Evolutionary conservation across 2,329 filamentous ascomycete genomes (phyloP).

Genomic region (Neofusicoccum umdonicola): DNA sequence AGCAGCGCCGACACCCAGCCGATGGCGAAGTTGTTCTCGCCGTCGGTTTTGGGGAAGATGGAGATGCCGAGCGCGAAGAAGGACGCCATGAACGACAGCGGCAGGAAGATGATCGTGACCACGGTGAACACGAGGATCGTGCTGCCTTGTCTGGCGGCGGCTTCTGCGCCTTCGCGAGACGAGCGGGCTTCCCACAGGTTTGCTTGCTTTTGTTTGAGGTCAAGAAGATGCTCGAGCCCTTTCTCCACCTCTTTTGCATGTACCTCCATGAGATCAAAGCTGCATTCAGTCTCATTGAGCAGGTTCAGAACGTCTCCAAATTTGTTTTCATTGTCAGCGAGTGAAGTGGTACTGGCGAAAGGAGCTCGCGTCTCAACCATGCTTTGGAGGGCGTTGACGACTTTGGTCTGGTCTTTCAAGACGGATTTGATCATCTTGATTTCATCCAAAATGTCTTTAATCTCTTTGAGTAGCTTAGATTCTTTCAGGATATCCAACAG

Average conservation of each 20-base stretch:
- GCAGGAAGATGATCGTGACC: constrained; percentile 56
- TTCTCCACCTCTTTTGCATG: constrained; percentile 7
- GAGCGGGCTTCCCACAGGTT: constrained; percentile 66
- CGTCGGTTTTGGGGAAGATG: constrained; percentile 22
- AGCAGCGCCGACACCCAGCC: constrained; percentile 27
- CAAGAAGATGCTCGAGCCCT: constrained; percentile 59
- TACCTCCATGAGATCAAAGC: not conserved
- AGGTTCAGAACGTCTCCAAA: not conserved
- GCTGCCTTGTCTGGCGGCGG: constrained; percentile 54
- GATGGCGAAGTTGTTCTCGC: constrained; percentile 41
- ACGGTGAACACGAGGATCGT: constrained; percentile 61
- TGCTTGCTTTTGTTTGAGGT: constrained; percentile 68
- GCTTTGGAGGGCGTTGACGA: constrained; percentile 48
- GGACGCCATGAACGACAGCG: constrained; percentile 54
- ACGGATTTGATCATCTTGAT: constrained; percentile 61
- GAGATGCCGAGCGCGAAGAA: constrained; percentile 56
- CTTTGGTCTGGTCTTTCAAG: constrained; percentile 49
- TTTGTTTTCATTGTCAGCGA: not conserved
- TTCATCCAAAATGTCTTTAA: constrained; percentile 67
- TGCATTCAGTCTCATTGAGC: not conserved
- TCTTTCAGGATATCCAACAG: constrained; percentile 60
- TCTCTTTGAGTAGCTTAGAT: constrained; percentile 60
- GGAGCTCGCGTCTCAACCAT: constrained; percentile 31
- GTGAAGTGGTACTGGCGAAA: not conserved
- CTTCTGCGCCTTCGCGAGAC: constrained; percentile 59